These are phyloP conservation scores for Trichoderma virens DNA, from an alignment of 495 filamentous ascomycete genomes.

Conservation along the genomic window DNA sequence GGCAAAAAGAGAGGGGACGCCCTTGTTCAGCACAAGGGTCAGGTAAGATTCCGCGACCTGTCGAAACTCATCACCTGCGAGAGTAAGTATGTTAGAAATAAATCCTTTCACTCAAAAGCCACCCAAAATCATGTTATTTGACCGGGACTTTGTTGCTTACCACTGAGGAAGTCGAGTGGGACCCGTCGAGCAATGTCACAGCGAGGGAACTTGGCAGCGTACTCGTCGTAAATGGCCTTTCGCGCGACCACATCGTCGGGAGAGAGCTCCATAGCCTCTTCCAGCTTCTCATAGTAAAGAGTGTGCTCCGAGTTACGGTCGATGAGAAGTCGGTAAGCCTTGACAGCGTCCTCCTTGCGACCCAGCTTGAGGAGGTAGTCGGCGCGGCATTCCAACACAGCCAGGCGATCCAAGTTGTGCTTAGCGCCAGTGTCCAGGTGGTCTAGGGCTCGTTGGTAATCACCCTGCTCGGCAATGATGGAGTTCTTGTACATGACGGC, in stretches of 20 bases:
- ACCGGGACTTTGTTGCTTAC: constrained; percentile 26
- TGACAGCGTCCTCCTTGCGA: constrained; percentile 70
- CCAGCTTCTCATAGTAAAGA: constrained; percentile 74
- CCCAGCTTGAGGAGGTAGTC: constrained; percentile 75
- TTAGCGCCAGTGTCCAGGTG: constrained; percentile 74
- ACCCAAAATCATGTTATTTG: constrained; percentile 12
- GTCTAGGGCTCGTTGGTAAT: constrained; percentile 72
- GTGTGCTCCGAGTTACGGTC: constrained; percentile 84
- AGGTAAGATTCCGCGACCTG: constrained; percentile 74
- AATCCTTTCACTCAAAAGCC: neutral
- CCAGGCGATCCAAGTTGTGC: constrained; percentile 72
- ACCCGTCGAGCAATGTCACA: constrained; percentile 79
- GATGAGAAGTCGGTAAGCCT: constrained; percentile 71
- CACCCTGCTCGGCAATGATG: constrained; percentile 81
- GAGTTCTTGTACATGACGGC: constrained; percentile 91
- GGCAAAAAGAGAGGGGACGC: constrained; percentile 92
- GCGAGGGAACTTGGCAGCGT: constrained; percentile 69
- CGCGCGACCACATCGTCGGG: constrained; percentile 50
- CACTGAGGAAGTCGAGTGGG: constrained; percentile 83
- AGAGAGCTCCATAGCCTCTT: constrained; percentile 56
- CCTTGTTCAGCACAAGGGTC: constrained; percentile 80
- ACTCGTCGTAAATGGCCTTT: constrained; percentile 72
- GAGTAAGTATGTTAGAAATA: neutral
- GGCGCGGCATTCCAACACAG: constrained; percentile 84
- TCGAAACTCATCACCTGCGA: constrained; percentile 66